Evolutionary conservation across 139 green algal genomes (phyloP), one percentile per base, ranked within the genome.

Genomic region (Coelastrella sp.): DNA sequence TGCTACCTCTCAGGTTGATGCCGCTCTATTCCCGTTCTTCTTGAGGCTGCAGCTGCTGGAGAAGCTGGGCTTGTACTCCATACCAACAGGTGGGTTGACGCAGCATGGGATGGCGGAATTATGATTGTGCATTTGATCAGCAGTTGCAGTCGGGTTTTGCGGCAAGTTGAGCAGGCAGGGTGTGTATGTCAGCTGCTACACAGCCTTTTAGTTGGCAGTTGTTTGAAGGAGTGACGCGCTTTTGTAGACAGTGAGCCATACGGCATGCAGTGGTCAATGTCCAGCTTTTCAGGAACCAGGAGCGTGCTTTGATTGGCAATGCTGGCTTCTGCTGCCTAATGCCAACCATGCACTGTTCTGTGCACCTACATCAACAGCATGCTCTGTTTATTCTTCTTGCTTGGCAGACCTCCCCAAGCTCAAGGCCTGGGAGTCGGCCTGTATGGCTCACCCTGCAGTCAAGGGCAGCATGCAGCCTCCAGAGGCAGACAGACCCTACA

Each of bases 391-490:
- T 2, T 15, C 59, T 67, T 15, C 11, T 6, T 67, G 59, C 64
- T 30, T 73, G 64, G 40, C 73, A 81, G 73, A 60, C 8, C 73
- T 81, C 32, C 73, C 73, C 15, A 81, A 81, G 73, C 30, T 81
- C 32, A 50, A 34, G 32, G 73, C 73, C 3, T 81, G 73, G 73
- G 32, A 34, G 6, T 40, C 37, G 19, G 51, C 75, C 19, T 8
- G 27, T 15, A 13, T 57, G 75, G 75, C 35, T 15, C 75, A 82
- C 35, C 75, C 75, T 15, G 75, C 75, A 38, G 75, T 82, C 0
- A 30, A 34, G 2, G 75, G 34, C 51, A 53, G 13, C 51, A 69
- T 82, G 34, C 17, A 32, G 34, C 75, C 75, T 0, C 75, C 75
- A 30, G 75, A 69, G 9, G 2, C 11, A 35, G n/a, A 9, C 37